Conservation (phyloP, 2,329 filamentous ascomycete genomes). For the Drechslerella coelobrocha region DNA sequence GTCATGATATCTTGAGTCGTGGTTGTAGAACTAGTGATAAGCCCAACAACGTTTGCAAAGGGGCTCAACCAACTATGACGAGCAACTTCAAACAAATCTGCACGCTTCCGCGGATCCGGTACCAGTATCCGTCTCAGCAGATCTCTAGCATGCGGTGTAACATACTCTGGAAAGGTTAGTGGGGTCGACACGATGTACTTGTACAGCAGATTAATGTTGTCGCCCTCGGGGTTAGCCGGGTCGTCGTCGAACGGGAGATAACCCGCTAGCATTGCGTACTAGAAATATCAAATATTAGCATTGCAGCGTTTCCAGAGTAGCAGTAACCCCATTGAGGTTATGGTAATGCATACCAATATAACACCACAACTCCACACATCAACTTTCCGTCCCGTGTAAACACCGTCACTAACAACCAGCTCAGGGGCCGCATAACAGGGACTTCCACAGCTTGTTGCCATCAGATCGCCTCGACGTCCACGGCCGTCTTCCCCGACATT, state of each 20-base stretch:
- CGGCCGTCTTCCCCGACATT: constrained; percentile 66
- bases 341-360: constrained; percentile 75
- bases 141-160: constrained; percentile 93
- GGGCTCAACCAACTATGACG: constrained; percentile 98
- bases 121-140: constrained; percentile 91
- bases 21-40: constrained; percentile 95
- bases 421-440: constrained; percentile 97
- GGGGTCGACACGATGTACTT: constrained; percentile 99
- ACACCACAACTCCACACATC: constrained; percentile 99
- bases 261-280: constrained; percentile 99
- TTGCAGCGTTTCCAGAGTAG: constrained; percentile 43
- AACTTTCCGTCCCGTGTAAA: constrained; percentile 96
- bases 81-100: constrained; percentile 95
- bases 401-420: constrained; percentile 92
- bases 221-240: constrained; percentile 95
- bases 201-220: constrained; percentile 98
- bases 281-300: constrained; percentile 49
- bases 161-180: constrained; percentile 97
- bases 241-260: constrained; percentile 98
- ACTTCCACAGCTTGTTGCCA: constrained; percentile 98
- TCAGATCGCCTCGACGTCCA: constrained; percentile 83
- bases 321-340: constrained; percentile 32
- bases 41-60: constrained; percentile 93
- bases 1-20: constrained; percentile 84
- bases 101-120: constrained; percentile 90